Conservation (phyloP, 2,329 filamentous ascomycete genomes). For the Pseudopithomyces chartarum region DNA sequence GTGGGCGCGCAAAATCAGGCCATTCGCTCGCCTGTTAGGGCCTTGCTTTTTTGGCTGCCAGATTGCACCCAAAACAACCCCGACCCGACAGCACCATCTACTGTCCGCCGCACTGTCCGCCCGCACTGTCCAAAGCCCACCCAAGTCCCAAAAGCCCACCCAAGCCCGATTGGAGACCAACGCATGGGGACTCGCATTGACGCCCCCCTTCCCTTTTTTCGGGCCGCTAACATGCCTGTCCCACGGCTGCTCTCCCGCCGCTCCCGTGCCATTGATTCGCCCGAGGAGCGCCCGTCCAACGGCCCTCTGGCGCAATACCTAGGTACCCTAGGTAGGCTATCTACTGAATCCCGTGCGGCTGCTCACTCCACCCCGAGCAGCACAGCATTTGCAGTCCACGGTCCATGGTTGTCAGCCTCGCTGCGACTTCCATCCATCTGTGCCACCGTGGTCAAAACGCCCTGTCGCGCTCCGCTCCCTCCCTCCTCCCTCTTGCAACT, state of each 20-base stretch:
- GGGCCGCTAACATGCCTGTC: constrained; percentile 3
- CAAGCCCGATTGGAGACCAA: constrained; percentile 7
- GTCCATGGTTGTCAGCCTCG: no score
- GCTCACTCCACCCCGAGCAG: not conserved
- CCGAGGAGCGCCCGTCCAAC: not conserved
- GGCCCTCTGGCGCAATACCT: constrained; percentile 8
- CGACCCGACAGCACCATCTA: no score
- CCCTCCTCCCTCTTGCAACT: not conserved
- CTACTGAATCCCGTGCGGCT: not conserved
- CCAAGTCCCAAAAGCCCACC: not conserved
- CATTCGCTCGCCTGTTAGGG: not conserved
- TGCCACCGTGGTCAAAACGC: constrained; percentile 3
- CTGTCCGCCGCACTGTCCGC: not conserved
- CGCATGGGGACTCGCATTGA: constrained; percentile 1
- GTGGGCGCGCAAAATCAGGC: not conserved
- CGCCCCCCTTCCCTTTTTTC: not conserved
- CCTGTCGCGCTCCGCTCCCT: not conserved
- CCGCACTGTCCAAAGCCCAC: no score
- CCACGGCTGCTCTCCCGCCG: constrained; percentile 10
- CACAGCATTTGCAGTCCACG: not conserved
- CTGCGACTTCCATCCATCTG: not conserved
- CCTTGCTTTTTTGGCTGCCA: not conserved
- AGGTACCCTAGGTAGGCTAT: no score
- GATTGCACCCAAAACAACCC: not conserved
- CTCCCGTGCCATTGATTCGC: constrained; percentile 4